Evolutionary conservation across 768 basidiomycete genomes (phyloP), one percentile per base, ranked within the genome.

Genomic region (Boletellus emodensis): DNA sequence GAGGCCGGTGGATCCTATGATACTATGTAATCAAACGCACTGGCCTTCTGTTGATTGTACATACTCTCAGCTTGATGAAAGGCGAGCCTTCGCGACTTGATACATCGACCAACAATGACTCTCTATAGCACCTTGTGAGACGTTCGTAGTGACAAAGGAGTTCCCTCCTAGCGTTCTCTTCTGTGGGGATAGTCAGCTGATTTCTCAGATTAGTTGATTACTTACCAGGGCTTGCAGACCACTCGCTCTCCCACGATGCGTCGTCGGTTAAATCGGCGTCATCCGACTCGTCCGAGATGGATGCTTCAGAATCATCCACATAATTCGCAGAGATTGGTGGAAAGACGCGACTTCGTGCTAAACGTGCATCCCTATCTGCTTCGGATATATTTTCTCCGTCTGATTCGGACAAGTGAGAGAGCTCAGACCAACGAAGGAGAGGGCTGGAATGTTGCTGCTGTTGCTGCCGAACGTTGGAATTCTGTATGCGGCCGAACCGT

Each of bases 271-370:
- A 61, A 59, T 85, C 85, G 20, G 80, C 82, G 55, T 87, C 71
- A 56, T 91, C 90, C 3, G 90, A 91, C 65, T 92, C 90, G 55
- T 82, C 85, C 9, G 79, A 81, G 59, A 83, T 74, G 46, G 72
- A 75, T 15, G 70, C 70, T 42, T 83, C 71, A 17, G 75, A 79
- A 7, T 78, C 77, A 22, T 75, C 64, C 17, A 48, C 38, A 30
- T 49, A 40, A 22, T 34, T 24, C 40, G 46, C 39, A 15, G 41
- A 30, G 17, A 62, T 54, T 11, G 71, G 69, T 40, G 68, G 76
- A 4, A 75, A 63, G 11, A 79, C 73, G 20, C 85, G 81, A 7
- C 79, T 80, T 64, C 68, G 87, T 84, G 83, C 85, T 48, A 90
- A 69, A 38, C 82, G 80, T 46, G 83, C 81, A 71, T 90, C 88